Conservation (phyloP, 306 rosid species). For the Hylodesmum podocarpum region DNA sequence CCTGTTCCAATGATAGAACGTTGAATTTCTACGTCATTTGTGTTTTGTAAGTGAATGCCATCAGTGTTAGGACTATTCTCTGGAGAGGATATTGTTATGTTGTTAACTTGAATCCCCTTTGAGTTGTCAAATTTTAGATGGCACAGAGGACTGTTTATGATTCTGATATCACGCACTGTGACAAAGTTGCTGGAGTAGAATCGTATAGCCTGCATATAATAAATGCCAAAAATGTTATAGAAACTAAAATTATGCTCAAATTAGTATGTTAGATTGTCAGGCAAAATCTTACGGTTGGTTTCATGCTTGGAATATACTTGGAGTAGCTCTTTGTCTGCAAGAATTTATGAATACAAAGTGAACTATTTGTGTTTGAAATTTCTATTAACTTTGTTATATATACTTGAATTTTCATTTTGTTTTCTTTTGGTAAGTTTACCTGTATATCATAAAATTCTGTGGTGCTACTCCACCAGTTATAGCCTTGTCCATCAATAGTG, state of each 20-base stretch:
- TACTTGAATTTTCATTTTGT: background rate
- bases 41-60: constrained; percentile 93
- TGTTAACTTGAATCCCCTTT: constrained; percentile 52
- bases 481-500: constrained; percentile 82
- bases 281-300: constrained; percentile 69
- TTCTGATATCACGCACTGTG: constrained; percentile 61
- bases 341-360: constrained; percentile 12
- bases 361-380: background rate
- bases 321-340: constrained; percentile 64
- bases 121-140: constrained; percentile 91
- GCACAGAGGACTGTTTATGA: constrained; percentile 83
- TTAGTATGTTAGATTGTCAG: background rate
- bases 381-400: background rate
- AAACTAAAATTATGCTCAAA: background rate
- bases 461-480: constrained; percentile 63
- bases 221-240: constrained; percentile 1
- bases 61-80: constrained; percentile 88
- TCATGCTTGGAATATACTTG: constrained; percentile 48
- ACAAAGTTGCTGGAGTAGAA: constrained; percentile 68
- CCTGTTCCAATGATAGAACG: constrained; percentile 74
- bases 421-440: constrained; percentile 31
- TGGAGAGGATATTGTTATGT: constrained; percentile 79
- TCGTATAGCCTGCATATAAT: constrained; percentile 69
- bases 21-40: constrained; percentile 75
- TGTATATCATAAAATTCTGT: constrained; percentile 36